phyloP scores from a whole-genome alignment of 2,329 filamentous ascomycete species.

The Neodidymelliopsis sp. region DNA sequence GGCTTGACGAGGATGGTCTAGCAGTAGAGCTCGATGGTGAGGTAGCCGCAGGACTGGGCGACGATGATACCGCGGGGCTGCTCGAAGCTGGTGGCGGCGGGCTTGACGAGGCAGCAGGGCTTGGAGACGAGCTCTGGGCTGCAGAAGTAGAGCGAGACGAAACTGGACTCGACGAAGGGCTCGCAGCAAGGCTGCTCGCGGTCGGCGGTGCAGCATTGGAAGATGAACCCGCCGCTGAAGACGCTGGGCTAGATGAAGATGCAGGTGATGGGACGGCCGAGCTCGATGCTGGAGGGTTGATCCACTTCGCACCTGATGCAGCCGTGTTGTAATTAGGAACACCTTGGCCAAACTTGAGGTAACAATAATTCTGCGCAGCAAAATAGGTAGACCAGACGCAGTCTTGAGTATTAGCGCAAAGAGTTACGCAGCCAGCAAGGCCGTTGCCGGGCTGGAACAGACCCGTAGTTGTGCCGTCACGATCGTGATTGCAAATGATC shows the following conservation, averaged over 20 bases:
- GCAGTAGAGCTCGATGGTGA: not conserved
- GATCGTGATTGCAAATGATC: not conserved
- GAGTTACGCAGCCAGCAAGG: not conserved
- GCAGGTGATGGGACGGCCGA: not conserved
- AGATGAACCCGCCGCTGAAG: not conserved
- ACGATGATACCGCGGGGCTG: no score
- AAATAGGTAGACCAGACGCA: slow-evolving; percentile 2
- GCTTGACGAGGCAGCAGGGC: no score
- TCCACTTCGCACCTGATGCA: slow-evolving; percentile 1
- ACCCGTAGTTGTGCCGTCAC: not conserved
- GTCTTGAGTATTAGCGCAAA: not conserved
- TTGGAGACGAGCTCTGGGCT: no score
- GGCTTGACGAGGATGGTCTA: not conserved
- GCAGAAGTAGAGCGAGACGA: no score
- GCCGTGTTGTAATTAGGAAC: not conserved
- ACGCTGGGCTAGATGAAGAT: not conserved
- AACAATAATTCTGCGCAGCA: not conserved
- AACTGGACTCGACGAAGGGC: no score
- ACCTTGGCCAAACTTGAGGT: slow-evolving; percentile 2
- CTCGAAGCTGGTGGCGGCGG: no score
- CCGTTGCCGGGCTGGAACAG: not conserved
- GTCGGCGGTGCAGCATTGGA: not conserved
- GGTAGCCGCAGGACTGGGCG: no score
- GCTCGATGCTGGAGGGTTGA: not conserved
- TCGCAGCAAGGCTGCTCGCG: not conserved